phyloP scores from a whole-genome alignment of 129 eudicot species.

The Flaveria ramosissima region DNA sequence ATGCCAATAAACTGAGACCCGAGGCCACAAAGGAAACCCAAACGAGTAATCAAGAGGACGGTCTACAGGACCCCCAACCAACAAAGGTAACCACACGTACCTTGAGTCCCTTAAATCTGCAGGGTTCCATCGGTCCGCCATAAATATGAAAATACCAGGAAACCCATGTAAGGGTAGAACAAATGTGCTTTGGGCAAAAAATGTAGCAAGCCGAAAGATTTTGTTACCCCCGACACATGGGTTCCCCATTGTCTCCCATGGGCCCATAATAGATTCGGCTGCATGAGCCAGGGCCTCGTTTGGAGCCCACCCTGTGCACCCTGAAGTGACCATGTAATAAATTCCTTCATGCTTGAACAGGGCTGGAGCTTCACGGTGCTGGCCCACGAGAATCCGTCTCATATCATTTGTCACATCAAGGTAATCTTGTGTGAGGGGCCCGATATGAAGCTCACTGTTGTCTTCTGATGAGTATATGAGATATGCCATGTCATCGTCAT shows the following conservation, averaged over 20 bases:
- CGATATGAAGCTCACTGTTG: constrained; percentile 89
- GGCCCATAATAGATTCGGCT: constrained; percentile 81
- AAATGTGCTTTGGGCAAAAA: constrained; percentile 81
- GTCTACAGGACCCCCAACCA: constrained; percentile 83
- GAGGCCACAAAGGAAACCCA: constrained; percentile 93
- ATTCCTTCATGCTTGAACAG: constrained; percentile 87
- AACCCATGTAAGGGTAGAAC: constrained; percentile 81
- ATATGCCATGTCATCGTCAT: constrained; percentile 77
- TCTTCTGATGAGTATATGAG: constrained; percentile 83
- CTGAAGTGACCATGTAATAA: constrained; percentile 96
- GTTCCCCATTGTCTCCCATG: constrained; percentile 92
- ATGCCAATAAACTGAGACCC: constrained; percentile 89
- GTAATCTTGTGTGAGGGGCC: constrained; percentile 74
- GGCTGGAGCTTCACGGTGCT: constrained; percentile 96
- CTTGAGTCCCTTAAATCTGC: constrained; percentile 93
- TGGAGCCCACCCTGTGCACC: constrained; percentile 96
- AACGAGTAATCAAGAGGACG: constrained; percentile 78
- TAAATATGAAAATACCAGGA: constrained; percentile 69
- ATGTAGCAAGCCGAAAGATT: constrained; percentile 63
- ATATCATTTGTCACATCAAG: constrained; percentile 59
- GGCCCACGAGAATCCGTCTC: constrained; percentile 71
- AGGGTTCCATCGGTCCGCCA: constrained; percentile 98
- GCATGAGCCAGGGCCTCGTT: constrained; percentile 89
- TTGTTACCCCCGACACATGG: constrained; percentile 90
- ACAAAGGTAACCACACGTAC: constrained; percentile 84